Conservation (phyloP, 768 basidiomycete species). For the Boletus rubroflammeus region DNA sequence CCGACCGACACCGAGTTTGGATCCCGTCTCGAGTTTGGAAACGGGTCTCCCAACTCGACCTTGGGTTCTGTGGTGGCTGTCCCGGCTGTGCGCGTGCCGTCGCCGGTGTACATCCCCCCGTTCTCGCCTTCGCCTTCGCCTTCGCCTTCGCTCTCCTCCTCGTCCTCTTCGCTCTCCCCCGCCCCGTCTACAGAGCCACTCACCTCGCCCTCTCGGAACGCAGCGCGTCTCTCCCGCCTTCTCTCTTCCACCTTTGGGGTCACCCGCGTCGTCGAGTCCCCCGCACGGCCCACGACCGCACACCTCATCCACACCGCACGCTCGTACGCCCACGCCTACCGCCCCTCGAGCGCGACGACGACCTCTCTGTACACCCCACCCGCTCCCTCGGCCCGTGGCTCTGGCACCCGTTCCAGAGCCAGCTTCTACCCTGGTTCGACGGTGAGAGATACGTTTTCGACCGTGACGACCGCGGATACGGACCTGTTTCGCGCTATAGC, state of each 20-base stretch:
- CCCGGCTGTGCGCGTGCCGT: conserved; percentile 17
- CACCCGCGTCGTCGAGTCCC: conserved; percentile 1
- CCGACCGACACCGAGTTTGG: conserved; percentile 24
- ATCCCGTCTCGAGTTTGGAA: conserved; percentile 1
- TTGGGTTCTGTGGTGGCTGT: not conserved
- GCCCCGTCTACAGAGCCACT: conserved; percentile 16
- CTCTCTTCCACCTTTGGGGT: conserved; percentile 21
- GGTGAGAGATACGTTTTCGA: conserved; percentile 21
- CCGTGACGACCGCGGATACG: conserved; percentile 20
- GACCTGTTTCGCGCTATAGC: conserved; percentile 4
- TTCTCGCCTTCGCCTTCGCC: conserved; percentile 21
- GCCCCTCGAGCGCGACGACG: conserved; percentile 7
- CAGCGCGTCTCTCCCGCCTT: conserved; percentile 19
- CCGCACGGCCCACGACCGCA: conserved; percentile 14
- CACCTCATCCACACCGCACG: conserved; percentile 17
- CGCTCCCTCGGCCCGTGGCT: not conserved
- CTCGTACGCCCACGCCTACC: conserved; percentile 14
- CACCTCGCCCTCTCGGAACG: not conserved
- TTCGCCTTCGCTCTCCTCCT: conserved; percentile 8
- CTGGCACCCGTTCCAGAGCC: conserved; percentile 13
- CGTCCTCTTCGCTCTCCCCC: conserved; percentile 12
- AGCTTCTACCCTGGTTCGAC: conserved; percentile 6
- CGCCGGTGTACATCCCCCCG: conserved; percentile 20
- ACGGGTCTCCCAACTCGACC: not conserved
- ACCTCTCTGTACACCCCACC: conserved; percentile 17